A percentile compares a stretch with the other conserved stretches of the same genome.
phyloP scores from a whole-genome alignment of 139 green algal genomes.

The Haematococcus lacustris region DNA sequence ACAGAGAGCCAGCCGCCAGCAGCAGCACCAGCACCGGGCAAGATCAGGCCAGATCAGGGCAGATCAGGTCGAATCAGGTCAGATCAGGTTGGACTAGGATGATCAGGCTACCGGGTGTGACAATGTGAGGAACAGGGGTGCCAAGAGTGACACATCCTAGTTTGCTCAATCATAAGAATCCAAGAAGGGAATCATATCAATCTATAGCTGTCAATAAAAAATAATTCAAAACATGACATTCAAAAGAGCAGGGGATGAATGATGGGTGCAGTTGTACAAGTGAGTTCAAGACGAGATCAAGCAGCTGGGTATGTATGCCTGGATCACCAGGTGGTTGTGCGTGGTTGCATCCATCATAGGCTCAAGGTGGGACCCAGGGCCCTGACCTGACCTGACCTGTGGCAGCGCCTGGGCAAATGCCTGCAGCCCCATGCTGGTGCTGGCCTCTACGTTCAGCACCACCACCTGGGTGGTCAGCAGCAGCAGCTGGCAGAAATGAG shows the following conservation, averaged over 20 bases:
- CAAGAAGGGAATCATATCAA: neutral
- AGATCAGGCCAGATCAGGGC: neutral
- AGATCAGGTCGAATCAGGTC: neutral
- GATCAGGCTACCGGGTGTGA: neutral
- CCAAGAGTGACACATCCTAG: neutral
- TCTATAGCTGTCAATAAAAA: neutral
- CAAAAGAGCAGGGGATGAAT: neutral
- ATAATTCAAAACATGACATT: neutral
- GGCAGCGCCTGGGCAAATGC: conserved; percentile 13
- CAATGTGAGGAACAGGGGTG: neutral
- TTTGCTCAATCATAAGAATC: neutral
- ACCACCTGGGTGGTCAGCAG: conserved; percentile 24
- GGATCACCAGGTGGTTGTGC: too few species aligned
- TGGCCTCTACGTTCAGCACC: conserved; percentile 17
- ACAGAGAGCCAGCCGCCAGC: neutral
- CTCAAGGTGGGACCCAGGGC: neutral
- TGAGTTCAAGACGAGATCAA: neutral
- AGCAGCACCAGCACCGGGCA: neutral
- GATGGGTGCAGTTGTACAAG: neutral
- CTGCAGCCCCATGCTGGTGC: conserved; percentile 32
- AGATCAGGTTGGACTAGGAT: neutral
- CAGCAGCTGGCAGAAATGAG: too few species aligned
- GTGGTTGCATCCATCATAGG: too few species aligned
- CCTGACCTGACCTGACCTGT: conserved; percentile 8
- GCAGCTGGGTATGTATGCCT: neutral